Evolutionary conservation across 2,329 filamentous ascomycete species (phyloP).

Genomic region (Hypoxylon sp.): DNA sequence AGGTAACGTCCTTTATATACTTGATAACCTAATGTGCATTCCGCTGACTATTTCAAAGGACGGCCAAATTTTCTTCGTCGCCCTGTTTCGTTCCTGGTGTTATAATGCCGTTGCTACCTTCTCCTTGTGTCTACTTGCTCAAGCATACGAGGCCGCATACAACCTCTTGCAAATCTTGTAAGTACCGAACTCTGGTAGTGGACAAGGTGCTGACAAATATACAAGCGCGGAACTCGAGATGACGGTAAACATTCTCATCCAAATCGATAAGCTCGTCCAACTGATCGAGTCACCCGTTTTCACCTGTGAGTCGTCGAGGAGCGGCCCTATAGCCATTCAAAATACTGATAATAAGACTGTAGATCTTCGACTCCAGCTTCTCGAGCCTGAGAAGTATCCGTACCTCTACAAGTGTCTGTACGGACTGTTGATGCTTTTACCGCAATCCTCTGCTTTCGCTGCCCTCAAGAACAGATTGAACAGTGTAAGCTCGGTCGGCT

Average conservation of each 20-base stretch:
- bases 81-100: conserved; percentile 96
- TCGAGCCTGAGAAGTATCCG: conserved; percentile 95
- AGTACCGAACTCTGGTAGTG: conserved; percentile 51
- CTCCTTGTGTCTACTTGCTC: conserved; percentile 92
- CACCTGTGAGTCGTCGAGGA: conserved; percentile 78
- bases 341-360: conserved; percentile 41
- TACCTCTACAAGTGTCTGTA: conserved; percentile 98
- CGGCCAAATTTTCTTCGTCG: conserved; percentile 94
- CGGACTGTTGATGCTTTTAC: conserved; percentile 96
- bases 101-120: conserved; percentile 99
- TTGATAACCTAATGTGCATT: background rate
- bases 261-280: conserved; percentile 98
- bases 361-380: conserved; percentile 94
- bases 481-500: conserved; percentile 96
- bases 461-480: conserved; percentile 97
- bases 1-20: conserved; percentile 61
- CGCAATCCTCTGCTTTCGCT: conserved; percentile 96
- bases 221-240: conserved; percentile 94
- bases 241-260: conserved; percentile 98
- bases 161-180: conserved; percentile 96
- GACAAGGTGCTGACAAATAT: conserved; percentile 41
- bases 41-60: conserved; percentile 68
- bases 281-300: conserved; percentile 97
- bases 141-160: conserved; percentile 98
- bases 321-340: background rate